These are phyloP conservation scores for Trichoderma cornu-damae DNA, from an alignment of 2,329 filamentous ascomycete species.

Conservation along the genomic window DNA sequence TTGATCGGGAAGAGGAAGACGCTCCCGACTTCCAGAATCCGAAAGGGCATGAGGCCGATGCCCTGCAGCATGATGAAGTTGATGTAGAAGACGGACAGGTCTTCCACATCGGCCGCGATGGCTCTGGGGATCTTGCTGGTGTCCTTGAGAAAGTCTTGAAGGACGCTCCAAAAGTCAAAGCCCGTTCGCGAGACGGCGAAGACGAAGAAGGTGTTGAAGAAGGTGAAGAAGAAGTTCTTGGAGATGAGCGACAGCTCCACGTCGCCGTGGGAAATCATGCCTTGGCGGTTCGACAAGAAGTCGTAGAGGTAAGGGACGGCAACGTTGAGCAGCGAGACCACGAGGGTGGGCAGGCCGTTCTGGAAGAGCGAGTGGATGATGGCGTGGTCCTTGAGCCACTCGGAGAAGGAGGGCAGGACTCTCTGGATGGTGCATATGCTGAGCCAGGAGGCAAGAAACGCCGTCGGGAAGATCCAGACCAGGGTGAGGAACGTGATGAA, in stretches of 20 bases:
- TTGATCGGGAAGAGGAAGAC: constrained; percentile 79
- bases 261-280: constrained; percentile 91
- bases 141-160: constrained; percentile 71
- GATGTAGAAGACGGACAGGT: constrained; percentile 77
- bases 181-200: constrained; percentile 86
- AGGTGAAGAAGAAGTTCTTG: constrained; percentile 99
- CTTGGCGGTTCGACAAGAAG: constrained; percentile 83
- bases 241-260: constrained; percentile 92
- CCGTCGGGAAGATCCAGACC: constrained; percentile 80
- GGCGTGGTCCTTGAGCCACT: constrained; percentile 61
- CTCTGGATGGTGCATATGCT: constrained; percentile 75
- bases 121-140: constrained; percentile 70
- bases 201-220: constrained; percentile 97
- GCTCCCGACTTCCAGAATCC: constrained; percentile 82
- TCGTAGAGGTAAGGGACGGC: constrained; percentile 92
- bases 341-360: constrained; percentile 79
- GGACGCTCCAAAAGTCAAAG: constrained; percentile 64
- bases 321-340: constrained; percentile 82
- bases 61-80: constrained; percentile 93
- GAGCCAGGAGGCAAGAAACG: constrained; percentile 70
- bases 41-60: constrained; percentile 87
- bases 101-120: constrained; percentile 70
- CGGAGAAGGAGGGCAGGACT: constrained; percentile 64
- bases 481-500: constrained; percentile 79
- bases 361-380: constrained; percentile 73